Conservation (phyloP, 2,329 filamentous ascomycete species). For the Zasmidium citrigriseum region DNA sequence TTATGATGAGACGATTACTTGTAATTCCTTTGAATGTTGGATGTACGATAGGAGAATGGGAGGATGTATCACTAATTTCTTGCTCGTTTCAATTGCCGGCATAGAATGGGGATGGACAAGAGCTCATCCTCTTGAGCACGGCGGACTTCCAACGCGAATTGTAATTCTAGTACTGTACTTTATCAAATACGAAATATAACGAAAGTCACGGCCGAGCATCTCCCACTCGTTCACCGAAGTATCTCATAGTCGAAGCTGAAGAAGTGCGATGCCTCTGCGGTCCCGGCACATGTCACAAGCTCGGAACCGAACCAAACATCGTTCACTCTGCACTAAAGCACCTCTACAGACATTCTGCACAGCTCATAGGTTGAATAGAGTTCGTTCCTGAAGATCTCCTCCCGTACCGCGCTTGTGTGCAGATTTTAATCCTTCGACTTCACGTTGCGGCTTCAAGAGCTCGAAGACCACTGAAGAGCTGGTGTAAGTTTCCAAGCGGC, state of each 20-base stretch:
- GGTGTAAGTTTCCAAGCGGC: no score
- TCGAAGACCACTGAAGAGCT: no score
- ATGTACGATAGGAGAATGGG: background rate
- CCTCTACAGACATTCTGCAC: background rate
- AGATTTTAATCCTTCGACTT: background rate
- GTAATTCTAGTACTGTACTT: background rate
- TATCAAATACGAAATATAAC: background rate
- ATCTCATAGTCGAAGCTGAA: no score
- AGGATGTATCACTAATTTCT: background rate
- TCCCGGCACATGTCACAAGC: background rate
- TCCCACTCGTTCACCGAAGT: no score
- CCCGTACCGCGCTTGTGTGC: background rate
- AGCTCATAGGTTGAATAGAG: background rate
- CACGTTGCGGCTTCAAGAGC: no score
- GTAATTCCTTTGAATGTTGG: background rate
- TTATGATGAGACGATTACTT: background rate
- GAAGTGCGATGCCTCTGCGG: no score
- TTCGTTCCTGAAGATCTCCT: background rate
- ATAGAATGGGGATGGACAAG: no score
- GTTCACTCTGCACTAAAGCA: background rate
- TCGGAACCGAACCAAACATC: background rate
- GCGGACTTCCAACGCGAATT: background rate
- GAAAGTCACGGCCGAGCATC: background rate
- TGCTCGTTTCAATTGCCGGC: no score
- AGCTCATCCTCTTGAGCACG: no score